Evolutionary conservation across 2,329 filamentous ascomycete genomes (phyloP).

Genomic region (Bipolaris gigantea): DNA sequence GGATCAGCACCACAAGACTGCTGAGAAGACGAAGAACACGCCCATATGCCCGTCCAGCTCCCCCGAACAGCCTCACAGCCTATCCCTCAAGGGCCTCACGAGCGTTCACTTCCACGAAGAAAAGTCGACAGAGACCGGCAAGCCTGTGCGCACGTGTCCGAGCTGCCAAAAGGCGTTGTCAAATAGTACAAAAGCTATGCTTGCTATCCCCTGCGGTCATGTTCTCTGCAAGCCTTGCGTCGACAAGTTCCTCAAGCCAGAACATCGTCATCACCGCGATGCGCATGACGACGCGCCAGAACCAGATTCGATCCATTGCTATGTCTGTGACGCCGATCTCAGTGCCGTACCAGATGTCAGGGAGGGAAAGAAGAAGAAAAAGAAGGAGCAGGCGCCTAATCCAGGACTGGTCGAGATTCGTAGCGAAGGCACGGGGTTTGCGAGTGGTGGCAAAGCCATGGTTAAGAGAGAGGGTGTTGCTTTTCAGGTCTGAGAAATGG

Average conservation of each 20-base stretch:
- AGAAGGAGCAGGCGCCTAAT: conserved; percentile 61
- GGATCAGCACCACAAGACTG: conserved; percentile 52
- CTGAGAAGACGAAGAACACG: conserved; percentile 58
- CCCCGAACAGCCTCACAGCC: conserved; percentile 66
- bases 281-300: conserved; percentile 62
- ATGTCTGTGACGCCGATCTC: conserved; percentile 84
- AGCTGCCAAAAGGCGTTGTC: conserved; percentile 80
- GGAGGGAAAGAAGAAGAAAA: conserved; percentile 46
- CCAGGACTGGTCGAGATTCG: conserved; percentile 77
- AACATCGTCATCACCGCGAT: conserved; percentile 40
- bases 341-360: conserved; percentile 46
- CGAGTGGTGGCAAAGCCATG: conserved; percentile 79
- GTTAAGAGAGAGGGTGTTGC: conserved; percentile 78
- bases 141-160: conserved; percentile 67
- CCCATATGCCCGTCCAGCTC: conserved; percentile 78
- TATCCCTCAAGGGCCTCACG: conserved; percentile 78
- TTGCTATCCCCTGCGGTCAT: conserved; percentile 88
- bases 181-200: conserved; percentile 79
- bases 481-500: conserved; percentile 60
- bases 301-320: conserved; percentile 66
- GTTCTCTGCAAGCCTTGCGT: conserved; percentile 86
- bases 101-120: conserved; percentile 77
- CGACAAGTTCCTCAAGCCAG: conserved; percentile 71
- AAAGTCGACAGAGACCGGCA: conserved; percentile 55
- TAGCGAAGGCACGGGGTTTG: conserved; percentile 90